These are phyloP conservation scores for Eremochloa ophiuroides DNA, from an alignment of 176 grass and related monocot genomes.

Conservation along the genomic window DNA sequence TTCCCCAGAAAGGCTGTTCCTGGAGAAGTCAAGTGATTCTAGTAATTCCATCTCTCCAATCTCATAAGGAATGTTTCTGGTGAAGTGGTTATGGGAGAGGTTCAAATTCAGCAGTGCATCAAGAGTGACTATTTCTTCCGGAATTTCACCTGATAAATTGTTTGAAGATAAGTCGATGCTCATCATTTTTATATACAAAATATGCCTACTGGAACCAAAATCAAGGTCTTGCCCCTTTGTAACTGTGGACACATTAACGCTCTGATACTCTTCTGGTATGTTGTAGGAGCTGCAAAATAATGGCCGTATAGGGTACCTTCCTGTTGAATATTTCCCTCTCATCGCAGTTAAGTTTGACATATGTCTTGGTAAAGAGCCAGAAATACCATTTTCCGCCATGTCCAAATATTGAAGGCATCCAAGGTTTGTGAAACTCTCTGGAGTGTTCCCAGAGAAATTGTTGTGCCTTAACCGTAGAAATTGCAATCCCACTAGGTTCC, in stretches of 20 bases:
- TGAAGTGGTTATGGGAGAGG: neutral
- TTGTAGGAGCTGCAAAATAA: neutral
- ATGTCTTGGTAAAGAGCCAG: neutral
- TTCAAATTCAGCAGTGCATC: neutral
- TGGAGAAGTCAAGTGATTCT: constrained; percentile 45
- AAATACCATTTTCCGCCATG: neutral
- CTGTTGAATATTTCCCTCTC: neutral
- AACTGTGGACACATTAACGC: neutral
- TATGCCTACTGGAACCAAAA: neutral
- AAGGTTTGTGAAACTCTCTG: neutral
- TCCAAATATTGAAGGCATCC: neutral
- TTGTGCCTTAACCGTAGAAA: neutral
- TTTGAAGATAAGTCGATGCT: neutral
- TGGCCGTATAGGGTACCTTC: neutral
- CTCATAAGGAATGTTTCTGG: neutral
- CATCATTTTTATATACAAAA: neutral
- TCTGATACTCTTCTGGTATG: neutral
- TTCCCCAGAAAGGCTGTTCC: constrained; percentile 19
- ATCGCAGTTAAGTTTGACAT: neutral
- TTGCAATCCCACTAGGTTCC: neutral
- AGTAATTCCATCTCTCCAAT: constrained; percentile 15
- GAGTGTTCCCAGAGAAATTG: neutral
- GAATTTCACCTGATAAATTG: neutral
- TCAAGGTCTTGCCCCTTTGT: neutral
- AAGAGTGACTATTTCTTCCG: neutral